phyloP scores from a whole-genome alignment of 306 rosid genomes.

The Cucurbita maxima region DNA sequence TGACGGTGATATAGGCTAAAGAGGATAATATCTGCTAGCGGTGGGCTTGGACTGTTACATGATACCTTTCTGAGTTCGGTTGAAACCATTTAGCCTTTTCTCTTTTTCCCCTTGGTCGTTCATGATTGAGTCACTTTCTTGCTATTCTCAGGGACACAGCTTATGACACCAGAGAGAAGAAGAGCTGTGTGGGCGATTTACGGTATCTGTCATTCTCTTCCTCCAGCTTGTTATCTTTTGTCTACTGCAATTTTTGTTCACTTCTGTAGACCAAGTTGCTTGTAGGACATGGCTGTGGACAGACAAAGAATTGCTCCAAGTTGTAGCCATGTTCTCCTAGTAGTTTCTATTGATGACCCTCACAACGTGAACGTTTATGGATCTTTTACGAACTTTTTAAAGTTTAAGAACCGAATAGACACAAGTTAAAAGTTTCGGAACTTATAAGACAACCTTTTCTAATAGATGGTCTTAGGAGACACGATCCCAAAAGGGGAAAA shows the following conservation, averaged over 20 bases:
- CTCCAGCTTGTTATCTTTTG: not conserved
- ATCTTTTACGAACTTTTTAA: too few species aligned
- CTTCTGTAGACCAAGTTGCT: not conserved
- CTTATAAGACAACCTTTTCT: not conserved
- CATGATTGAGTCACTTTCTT: conserved; percentile 7
- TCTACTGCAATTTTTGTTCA: not conserved
- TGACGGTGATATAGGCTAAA: too few species aligned
- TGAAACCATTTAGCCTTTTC: not conserved
- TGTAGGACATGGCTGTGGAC: not conserved
- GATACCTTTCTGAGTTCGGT: not conserved
- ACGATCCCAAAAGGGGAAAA: not conserved
- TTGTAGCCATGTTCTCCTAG: not conserved
- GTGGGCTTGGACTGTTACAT: not conserved
- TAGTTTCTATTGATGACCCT: not conserved
- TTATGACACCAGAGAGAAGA: conserved; percentile 79
- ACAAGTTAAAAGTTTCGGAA: not conserved
- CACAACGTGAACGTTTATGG: too few species aligned
- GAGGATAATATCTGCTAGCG: too few species aligned
- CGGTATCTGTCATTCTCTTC: conserved; percentile 23
- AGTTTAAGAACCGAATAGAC: too few species aligned
- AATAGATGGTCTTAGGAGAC: not conserved
- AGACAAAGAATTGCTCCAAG: too few species aligned
- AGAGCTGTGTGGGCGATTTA: conserved; percentile 92
- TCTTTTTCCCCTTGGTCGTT: not conserved
- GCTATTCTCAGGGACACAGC: conserved; percentile 54